Evolutionary conservation across 2,329 filamentous ascomycete species (phyloP).

Genomic region (Dactylellina sp.): DNA sequence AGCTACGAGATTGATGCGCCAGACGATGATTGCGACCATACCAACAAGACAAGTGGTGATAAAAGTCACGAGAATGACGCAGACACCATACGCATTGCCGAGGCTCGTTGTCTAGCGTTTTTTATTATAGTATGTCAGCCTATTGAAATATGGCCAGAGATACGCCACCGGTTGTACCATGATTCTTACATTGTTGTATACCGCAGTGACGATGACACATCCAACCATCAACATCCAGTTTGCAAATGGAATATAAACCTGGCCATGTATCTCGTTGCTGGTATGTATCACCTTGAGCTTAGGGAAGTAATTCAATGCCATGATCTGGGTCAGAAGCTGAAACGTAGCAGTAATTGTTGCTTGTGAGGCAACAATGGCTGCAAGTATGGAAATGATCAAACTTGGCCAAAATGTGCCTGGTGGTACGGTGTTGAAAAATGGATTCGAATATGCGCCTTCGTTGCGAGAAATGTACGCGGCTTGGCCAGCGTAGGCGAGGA

Average conservation of each 20-base stretch:
- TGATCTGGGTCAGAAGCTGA: slow-evolving; percentile 77
- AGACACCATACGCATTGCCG: slow-evolving; percentile 81
- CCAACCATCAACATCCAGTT: slow-evolving; percentile 84
- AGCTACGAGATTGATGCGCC: slow-evolving; percentile 72
- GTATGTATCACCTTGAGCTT: slow-evolving; percentile 80
- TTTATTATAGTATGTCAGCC: slow-evolving; percentile 25
- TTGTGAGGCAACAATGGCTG: slow-evolving; percentile 80
- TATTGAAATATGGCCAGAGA: background rate
- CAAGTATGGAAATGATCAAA: slow-evolving; percentile 76
- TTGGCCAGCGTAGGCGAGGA: slow-evolving; percentile 77
- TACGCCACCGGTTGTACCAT: background rate
- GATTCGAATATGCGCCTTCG: slow-evolving; percentile 74
- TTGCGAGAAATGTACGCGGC: slow-evolving; percentile 76
- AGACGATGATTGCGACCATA: slow-evolving; percentile 77
- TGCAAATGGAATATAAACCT: slow-evolving; percentile 79
- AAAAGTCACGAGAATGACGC: slow-evolving; percentile 83
- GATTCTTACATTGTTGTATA: slow-evolving; percentile 74
- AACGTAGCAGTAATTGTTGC: slow-evolving; percentile 83
- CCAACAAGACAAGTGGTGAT: slow-evolving; percentile 80
- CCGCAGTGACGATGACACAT: slow-evolving; percentile 77
- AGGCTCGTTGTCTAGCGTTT: slow-evolving; percentile 71
- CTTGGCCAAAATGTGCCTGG: slow-evolving; percentile 76
- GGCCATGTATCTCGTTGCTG: slow-evolving; percentile 76
- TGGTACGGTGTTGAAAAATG: slow-evolving; percentile 78
- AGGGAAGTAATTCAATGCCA: slow-evolving; percentile 79